Percentiles rank a stretch among this genome's conserved stretches.
Evolutionary conservation across 2,329 filamentous ascomycete species (phyloP).

Genomic region (Sporothrix curviconia): DNA sequence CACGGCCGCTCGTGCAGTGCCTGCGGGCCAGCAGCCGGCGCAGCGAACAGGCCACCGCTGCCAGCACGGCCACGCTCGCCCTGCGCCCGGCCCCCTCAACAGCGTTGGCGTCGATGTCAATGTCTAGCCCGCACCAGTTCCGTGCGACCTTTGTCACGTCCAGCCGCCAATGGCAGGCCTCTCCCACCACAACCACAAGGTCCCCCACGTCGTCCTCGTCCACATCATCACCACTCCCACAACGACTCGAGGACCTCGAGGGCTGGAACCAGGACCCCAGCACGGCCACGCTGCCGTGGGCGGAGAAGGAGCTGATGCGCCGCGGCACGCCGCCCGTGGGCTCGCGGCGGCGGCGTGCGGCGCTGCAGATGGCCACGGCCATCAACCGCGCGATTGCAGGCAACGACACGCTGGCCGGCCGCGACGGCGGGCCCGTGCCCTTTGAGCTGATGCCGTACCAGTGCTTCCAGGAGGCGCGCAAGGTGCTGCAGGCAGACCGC

Average conservation of each 20-base stretch:
- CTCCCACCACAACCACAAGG: background rate
- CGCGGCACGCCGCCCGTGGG: conserved; percentile 67
- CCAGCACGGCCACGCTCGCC: background rate
- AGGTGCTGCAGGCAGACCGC: conserved; percentile 72
- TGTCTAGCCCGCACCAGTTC: background rate
- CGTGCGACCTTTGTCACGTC: conserved; percentile 4
- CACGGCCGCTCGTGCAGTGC: conserved; percentile 20
- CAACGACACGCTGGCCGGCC: background rate
- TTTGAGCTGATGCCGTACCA: conserved; percentile 96
- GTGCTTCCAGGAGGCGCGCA: conserved; percentile 93
- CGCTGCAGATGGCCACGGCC: conserved; percentile 40
- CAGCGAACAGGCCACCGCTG: background rate
- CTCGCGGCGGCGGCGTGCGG: conserved; percentile 74
- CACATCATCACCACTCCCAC: background rate
- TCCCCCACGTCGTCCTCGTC: background rate
- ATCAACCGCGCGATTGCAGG: background rate
- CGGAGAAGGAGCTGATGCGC: conserved; percentile 63
- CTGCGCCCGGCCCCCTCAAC: background rate
- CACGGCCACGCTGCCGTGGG: conserved; percentile 56
- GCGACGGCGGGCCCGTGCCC: conserved; percentile 57
- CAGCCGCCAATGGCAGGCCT: background rate
- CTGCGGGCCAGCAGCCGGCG: conserved; percentile 10
- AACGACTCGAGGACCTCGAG: conserved; percentile 23
- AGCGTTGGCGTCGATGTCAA: background rate
- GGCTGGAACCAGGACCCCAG: conserved; percentile 55